Evolutionary conservation across 306 rosid genomes (phyloP).

Genomic region (Purshia tridentata): DNA sequence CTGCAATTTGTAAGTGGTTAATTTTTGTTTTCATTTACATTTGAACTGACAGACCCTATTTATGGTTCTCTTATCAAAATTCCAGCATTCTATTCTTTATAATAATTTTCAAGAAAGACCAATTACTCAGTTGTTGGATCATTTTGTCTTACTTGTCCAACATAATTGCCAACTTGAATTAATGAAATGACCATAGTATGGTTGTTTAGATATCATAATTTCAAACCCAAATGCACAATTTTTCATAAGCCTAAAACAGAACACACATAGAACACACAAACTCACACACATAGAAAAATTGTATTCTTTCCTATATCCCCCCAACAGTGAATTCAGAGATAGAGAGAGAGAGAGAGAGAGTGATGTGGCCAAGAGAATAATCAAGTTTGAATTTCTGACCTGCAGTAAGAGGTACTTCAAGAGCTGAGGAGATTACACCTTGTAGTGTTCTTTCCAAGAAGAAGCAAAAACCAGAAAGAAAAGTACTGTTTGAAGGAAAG

Average conservation of each 20-base stretch:
- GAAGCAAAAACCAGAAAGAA: not conserved
- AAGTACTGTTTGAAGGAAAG: conserved; percentile 11
- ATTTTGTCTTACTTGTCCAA: conserved; percentile 9
- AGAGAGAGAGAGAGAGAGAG: not conserved
- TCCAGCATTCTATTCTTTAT: too few species aligned
- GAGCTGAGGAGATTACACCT: conserved; percentile 4
- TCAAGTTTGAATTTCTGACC: conserved; percentile 7
- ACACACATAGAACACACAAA: too few species aligned
- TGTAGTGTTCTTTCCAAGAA: conserved; percentile 11
- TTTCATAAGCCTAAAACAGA: not conserved
- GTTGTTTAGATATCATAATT: not conserved
- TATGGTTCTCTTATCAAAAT: too few species aligned
- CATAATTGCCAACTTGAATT: conserved; percentile 10
- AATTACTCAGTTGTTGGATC: not conserved
- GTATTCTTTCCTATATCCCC: too few species aligned
- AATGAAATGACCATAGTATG: too few species aligned
- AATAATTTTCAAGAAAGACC: not conserved
- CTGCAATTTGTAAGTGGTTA: too few species aligned
- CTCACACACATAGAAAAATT: too few species aligned
- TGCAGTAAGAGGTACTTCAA: conserved; percentile 15
- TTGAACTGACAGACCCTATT: too few species aligned
- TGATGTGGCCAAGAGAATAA: not conserved
- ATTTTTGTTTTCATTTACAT: too few species aligned
- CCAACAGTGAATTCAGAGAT: too few species aligned
- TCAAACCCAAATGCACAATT: not conserved